phyloP scores from a whole-genome alignment of 1,284 basidiomycete species.

The Ceratobasidium sp. region DNA sequence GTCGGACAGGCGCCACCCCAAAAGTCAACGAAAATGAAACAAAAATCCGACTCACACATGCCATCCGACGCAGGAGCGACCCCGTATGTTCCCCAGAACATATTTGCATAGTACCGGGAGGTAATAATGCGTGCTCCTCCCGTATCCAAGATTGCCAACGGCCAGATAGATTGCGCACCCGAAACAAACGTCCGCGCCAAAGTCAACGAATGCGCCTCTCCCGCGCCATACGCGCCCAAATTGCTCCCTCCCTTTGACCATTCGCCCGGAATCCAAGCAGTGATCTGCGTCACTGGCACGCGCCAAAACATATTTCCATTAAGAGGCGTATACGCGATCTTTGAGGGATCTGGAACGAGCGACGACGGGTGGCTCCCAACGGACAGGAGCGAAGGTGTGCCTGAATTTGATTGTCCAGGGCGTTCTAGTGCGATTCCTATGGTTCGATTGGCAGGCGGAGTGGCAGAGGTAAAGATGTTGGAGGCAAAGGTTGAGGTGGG shows the following conservation, averaged over 20 bases:
- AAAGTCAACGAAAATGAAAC: not conserved
- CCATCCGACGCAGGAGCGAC: slow-evolving; percentile 43
- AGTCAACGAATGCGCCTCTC: slow-evolving; percentile 2
- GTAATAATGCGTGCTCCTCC: slow-evolving; percentile 42
- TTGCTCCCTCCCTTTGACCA: not conserved
- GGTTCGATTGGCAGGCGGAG: slow-evolving; percentile 30
- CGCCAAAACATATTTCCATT: slow-evolving; percentile 40
- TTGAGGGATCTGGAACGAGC: slow-evolving; percentile 38
- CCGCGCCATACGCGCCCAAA: slow-evolving; percentile 17
- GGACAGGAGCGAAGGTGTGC: slow-evolving; percentile 39
- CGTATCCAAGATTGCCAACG: slow-evolving; percentile 44
- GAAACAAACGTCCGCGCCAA: slow-evolving; percentile 16
- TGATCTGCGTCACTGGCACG: slow-evolving; percentile 40
- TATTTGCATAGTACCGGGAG: slow-evolving; percentile 39
- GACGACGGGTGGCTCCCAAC: slow-evolving; percentile 42
- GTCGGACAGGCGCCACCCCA: not conserved
- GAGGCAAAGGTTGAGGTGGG: slow-evolving; percentile 23
- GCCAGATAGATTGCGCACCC: slow-evolving; percentile 34
- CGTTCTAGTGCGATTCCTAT: slow-evolving; percentile 43
- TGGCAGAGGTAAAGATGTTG: slow-evolving; percentile 30
- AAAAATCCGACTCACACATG: slow-evolving; percentile 38
- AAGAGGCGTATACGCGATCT: slow-evolving; percentile 26
- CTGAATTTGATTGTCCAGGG: slow-evolving; percentile 38
- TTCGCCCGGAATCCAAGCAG: slow-evolving; percentile 15
- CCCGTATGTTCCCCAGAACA: slow-evolving; percentile 44